A percentile compares a stretch with the other conserved stretches of the same genome.
Evolutionary conservation across 169 alveolate species (phyloP).

Genomic region (Cryptosporidium ryanae): DNA sequence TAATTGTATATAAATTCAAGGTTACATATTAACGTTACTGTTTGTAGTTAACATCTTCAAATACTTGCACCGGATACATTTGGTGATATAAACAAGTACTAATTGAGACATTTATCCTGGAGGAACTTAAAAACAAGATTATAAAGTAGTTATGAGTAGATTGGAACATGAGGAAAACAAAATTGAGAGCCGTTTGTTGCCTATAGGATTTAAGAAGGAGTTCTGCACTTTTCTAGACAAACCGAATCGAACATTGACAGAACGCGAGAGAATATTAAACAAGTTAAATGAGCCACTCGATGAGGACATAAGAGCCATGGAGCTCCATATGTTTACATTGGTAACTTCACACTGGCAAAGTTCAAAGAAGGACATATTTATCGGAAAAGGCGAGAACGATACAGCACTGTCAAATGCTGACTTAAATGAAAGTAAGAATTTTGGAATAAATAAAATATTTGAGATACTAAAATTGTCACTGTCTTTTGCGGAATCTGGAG

Average conservation of each 20-base stretch:
- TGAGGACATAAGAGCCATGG: slow-evolving; percentile 67
- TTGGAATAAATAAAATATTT: slow-evolving; percentile 34
- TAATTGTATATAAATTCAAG: no score
- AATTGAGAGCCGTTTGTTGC: slow-evolving; percentile 33
- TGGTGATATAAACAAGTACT: not conserved
- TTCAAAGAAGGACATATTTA: slow-evolving; percentile 26
- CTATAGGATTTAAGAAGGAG: slow-evolving; percentile 53
- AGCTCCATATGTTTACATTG: slow-evolving; percentile 66
- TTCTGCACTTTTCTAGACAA: slow-evolving; percentile 60
- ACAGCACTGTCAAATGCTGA: not conserved
- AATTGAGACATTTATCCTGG: no score
- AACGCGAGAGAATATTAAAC: slow-evolving; percentile 5
- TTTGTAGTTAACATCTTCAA: not conserved
- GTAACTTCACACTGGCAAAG: slow-evolving; percentile 67
- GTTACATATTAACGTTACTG: not conserved
- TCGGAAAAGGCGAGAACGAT: not conserved
- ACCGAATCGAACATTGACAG: slow-evolving; percentile 19
- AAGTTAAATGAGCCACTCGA: slow-evolving; percentile 60
- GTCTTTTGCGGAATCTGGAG: slow-evolving; percentile 51
- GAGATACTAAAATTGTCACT: slow-evolving; percentile 50
- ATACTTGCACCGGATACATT: not conserved
- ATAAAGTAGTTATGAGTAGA: not conserved
- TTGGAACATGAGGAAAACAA: not conserved
- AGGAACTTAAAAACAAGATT: not conserved
- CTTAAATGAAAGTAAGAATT: not conserved